Evolutionary conservation across 352 stramenopile genomes (phyloP).

Genomic region (Aphanomyces astaci): DNA sequence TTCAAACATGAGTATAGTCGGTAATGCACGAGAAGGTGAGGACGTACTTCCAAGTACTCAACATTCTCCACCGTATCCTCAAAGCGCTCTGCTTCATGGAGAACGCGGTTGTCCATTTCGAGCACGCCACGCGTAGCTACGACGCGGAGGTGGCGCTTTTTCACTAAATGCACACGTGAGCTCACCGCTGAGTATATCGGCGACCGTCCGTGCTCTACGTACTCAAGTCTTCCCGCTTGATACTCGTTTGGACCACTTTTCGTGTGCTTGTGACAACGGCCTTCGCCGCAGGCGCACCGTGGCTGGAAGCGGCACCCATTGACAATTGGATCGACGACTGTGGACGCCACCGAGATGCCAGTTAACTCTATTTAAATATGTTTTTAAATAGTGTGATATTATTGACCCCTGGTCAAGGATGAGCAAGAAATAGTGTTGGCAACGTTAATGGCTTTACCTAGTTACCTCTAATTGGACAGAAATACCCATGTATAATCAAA

Average conservation of each 20-base stretch:
- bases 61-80: slow-evolving; percentile 15
- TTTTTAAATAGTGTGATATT: too few species aligned
- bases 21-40: too few species aligned
- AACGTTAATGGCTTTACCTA: too few species aligned
- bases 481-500: too few species aligned
- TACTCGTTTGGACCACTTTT: slow-evolving; percentile 12
- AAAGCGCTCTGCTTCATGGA: slow-evolving; percentile 20
- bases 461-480: too few species aligned
- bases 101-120: slow-evolving; percentile 11
- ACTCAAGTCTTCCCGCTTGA: slow-evolving; percentile 12
- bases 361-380: too few species aligned
- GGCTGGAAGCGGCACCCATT: slow-evolving; percentile 12
- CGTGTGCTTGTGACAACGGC: not conserved
- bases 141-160: not conserved
- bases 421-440: too few species aligned
- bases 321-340: not conserved
- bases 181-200: too few species aligned
- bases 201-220: not conserved
- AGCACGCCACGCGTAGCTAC: not conserved
- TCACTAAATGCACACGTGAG: not conserved
- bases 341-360: not conserved
- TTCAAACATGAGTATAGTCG: too few species aligned
- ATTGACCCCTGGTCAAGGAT: too few species aligned
- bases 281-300: not conserved
- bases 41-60: slow-evolving; percentile 14